A percentile compares a stretch with the other conserved stretches of the same genome.
These are phyloP conservation scores for Rhododendron griersonianum DNA, from an alignment of 148 eudicot species.

Conservation along the genomic window DNA sequence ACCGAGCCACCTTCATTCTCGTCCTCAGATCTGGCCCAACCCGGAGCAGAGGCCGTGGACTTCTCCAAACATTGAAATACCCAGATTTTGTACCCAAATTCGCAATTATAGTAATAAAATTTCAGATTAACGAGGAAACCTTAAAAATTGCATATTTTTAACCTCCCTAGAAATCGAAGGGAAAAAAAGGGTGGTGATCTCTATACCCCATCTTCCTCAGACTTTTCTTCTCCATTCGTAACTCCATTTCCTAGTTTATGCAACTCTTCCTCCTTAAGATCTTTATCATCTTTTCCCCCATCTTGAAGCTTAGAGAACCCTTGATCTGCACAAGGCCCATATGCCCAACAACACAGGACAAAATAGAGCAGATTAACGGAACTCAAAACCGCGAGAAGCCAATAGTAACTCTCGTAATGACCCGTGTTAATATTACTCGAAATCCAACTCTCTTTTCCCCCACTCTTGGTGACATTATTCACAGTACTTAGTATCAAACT, in stretches of 20 bases:
- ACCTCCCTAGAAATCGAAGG: not conserved
- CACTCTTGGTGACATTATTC: conserved; percentile 27
- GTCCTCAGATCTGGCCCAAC: too few relatives aligned
- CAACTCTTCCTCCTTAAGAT: conserved; percentile 25
- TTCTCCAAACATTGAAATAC: not conserved
- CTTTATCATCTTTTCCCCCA: conserved; percentile 12
- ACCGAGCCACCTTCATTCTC: too few relatives aligned
- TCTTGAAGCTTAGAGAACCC: conserved; percentile 14
- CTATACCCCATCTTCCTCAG: not conserved
- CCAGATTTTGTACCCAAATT: too few relatives aligned
- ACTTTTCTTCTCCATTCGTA: conserved; percentile 17
- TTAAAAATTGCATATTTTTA: not conserved
- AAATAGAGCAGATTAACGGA: conserved; percentile 55
- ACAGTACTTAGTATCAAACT: conserved; percentile 50
- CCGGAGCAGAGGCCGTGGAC: not conserved
- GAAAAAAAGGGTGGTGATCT: not conserved
- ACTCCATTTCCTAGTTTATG: conserved; percentile 6
- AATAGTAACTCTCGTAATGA: conserved; percentile 66
- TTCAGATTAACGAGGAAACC: too few relatives aligned
- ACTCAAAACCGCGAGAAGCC: conserved; percentile 60
- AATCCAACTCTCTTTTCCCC: conserved; percentile 65
- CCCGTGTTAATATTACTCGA: conserved; percentile 65
- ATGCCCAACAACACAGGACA: conserved; percentile 57
- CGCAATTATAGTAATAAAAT: too few relatives aligned
- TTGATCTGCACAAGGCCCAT: conserved; percentile 55